Evolutionary conservation across 352 stramenopile genomes (phyloP).

Genomic region (Phytophthora pluvialis): DNA sequence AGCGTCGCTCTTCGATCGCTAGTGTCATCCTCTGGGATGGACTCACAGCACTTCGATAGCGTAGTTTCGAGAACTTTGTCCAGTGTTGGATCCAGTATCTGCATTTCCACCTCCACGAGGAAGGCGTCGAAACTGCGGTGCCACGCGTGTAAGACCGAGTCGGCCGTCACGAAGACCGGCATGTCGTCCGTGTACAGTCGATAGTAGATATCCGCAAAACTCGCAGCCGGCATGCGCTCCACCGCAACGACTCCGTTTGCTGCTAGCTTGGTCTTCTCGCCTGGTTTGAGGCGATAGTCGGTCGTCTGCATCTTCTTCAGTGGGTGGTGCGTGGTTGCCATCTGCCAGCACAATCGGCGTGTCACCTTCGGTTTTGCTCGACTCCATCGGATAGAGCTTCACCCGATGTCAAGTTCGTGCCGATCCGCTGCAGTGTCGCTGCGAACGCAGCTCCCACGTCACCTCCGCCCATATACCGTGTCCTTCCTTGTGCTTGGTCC

Average conservation of each 20-base stretch:
- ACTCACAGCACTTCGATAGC: not conserved
- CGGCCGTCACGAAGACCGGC: constrained; percentile 40
- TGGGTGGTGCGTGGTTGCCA: constrained; percentile 15
- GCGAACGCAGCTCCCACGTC: constrained; percentile 15
- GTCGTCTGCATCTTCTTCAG: constrained; percentile 22
- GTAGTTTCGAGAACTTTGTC: constrained; percentile 7
- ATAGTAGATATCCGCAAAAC: constrained; percentile 43
- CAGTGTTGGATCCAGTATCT: constrained; percentile 2
- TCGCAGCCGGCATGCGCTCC: constrained; percentile 26
- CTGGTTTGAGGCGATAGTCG: constrained; percentile 33
- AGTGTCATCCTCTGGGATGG: not conserved
- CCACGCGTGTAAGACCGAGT: constrained; percentile 48
- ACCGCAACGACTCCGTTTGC: constrained; percentile 26
- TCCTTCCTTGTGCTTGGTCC: not conserved
- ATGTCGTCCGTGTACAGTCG: constrained; percentile 40
- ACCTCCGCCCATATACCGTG: constrained; percentile 10
- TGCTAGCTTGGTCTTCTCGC: constrained; percentile 24
- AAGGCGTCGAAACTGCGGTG: constrained; percentile 46
- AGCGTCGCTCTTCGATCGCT: not conserved
- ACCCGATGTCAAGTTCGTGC: not conserved
- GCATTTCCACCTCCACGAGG: constrained; percentile 27
- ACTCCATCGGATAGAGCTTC: constrained; percentile 4
- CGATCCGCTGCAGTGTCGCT: constrained; percentile 4
- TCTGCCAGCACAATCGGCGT: constrained; percentile 7
- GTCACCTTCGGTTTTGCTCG: not conserved